Base-by-base conservation (phyloP, 202 grass and related monocot genomes). In the Schoenoplectus tabernaemontani region DNA sequence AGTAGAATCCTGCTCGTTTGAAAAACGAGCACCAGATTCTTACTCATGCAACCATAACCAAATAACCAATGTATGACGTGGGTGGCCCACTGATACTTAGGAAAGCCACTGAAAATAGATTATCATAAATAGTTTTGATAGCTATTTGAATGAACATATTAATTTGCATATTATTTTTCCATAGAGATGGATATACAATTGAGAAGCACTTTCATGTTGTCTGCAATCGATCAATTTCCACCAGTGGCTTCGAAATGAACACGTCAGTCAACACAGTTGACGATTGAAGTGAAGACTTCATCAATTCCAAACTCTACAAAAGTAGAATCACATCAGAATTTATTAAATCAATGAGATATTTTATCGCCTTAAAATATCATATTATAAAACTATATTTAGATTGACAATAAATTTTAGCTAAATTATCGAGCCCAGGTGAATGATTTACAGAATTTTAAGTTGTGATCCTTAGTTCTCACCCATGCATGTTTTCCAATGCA, bases 191-290 rank as follows among this genome's bases (percentile, higher is more conserved):
- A 74, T 53, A 33, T 9, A 36, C 19, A 4, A n/a, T 9, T 47
- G 15, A 56, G 24, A 75, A 75, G 16, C 32, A 75, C 47, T 46
- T 78, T 78, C 76, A 80, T 80, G 58, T 65, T 37, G 59, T 34
- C 23, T 65, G 7, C n/a, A 65, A 46, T 51, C 59, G 78, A 80
- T 80, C 78, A 19, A 80, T 80, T 1, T 80, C 24, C 4, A 80
- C 78, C 39, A 0, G 24, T 15, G 78, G 78, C 22, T 48, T 65
- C 3, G 78, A 80, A 44, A 80, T 12, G 64, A 90, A 93, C 34
- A 93, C 87, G 42, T 88, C 85, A 0, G 87, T 90, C 51, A 93
- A 28, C 12, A 64, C 85, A 54, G 83, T 90, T 9, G 5, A 63
- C 9, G 91, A 93, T 23, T 77, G 47, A 39, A 93, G 46, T 17